Percentiles rank a stretch among this genome's conserved stretches.
phyloP scores from a whole-genome alignment of 345 rosid genomes.

The Eucalyptus polybractea region DNA sequence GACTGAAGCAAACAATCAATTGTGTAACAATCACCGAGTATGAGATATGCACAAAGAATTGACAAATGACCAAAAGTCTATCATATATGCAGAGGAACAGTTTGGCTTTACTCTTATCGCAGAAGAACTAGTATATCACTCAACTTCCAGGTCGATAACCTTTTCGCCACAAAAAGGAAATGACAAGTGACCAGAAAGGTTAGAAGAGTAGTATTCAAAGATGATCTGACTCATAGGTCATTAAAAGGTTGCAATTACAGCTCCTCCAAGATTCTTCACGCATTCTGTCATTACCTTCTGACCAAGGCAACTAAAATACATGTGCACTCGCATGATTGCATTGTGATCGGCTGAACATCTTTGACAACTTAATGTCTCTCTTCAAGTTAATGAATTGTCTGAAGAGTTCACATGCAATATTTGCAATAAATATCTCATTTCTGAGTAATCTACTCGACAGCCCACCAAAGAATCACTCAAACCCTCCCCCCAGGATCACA shows the following conservation, averaged over 20 bases:
- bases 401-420: background rate
- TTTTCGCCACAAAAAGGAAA: background rate
- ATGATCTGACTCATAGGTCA: background rate
- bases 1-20: background rate
- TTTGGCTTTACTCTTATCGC: background rate
- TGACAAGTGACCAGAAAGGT: background rate
- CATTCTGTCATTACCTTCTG: background rate
- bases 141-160: background rate
- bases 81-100: background rate
- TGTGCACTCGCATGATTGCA: background rate
- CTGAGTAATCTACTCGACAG: background rate
- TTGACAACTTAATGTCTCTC: background rate
- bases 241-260: background rate
- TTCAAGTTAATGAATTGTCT: background rate
- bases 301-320: background rate
- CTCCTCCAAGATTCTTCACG: background rate
- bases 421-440: background rate
- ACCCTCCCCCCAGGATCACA: background rate
- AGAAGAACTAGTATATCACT: background rate
- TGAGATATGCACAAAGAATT: background rate
- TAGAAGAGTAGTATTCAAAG: background rate
- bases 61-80: background rate
- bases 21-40: background rate
- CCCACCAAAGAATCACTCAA: background rate
- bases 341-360: background rate